Conservation (phyloP, 176 grass and related monocot genomes). For the Themeda triandra region DNA sequence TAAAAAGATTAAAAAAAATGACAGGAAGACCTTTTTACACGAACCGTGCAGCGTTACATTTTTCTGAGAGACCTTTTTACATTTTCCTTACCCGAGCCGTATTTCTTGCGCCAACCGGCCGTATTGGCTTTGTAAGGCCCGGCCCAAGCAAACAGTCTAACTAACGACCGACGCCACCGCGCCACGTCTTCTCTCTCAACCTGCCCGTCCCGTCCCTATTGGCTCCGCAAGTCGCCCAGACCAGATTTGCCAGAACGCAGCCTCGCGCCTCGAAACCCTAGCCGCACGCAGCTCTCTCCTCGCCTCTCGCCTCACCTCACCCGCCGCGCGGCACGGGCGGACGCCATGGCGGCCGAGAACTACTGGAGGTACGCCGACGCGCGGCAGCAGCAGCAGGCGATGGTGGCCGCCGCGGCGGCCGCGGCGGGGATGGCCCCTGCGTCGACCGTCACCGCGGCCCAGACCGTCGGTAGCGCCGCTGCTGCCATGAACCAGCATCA, state of each 20-base stretch:
- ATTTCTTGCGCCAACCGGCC: too few relatives aligned
- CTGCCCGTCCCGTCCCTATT: not conserved
- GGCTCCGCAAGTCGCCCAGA: not conserved
- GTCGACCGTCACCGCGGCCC: not conserved
- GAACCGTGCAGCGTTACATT: too few relatives aligned
- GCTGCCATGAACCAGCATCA: constrained; percentile 27
- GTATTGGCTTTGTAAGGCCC: too few relatives aligned
- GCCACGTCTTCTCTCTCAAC: not conserved
- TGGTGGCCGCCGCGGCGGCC: constrained; percentile 30
- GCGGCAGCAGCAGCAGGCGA: constrained; percentile 61
- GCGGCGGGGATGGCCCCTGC: constrained; percentile 44
- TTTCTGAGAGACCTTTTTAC: too few relatives aligned
- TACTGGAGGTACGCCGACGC: constrained; percentile 94
- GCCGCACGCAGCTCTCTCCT: not conserved
- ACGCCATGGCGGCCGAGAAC: constrained; percentile 59
- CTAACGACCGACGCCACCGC: not conserved
- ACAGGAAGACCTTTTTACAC: too few relatives aligned
- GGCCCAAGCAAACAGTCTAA: not conserved
- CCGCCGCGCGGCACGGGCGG: not conserved
- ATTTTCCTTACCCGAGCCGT: too few relatives aligned
- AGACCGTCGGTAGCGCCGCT: not conserved
- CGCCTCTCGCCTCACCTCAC: not conserved
- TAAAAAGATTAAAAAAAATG: too few relatives aligned
- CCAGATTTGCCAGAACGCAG: constrained; percentile 2
- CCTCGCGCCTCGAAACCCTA: constrained; percentile 37